phyloP scores from a whole-genome alignment of 1,139 yeast species.

The Taphrina sp. region DNA sequence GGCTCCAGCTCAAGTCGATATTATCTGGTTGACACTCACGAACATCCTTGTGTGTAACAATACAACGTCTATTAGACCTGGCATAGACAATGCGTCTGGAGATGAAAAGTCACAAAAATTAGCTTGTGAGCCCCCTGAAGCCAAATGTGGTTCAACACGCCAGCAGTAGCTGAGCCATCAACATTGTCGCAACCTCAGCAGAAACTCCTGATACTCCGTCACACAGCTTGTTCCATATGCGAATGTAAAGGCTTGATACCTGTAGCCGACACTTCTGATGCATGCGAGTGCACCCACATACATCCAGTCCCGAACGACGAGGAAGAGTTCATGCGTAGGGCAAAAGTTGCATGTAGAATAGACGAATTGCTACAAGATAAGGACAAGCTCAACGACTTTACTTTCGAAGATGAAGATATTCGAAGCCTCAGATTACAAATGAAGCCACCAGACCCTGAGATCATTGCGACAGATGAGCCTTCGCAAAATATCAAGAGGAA shows the following conservation, averaged over 20 bases:
- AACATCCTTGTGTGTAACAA: no score
- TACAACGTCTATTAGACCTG: no score
- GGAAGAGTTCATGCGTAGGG: conserved; percentile 24
- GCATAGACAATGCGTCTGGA: no score
- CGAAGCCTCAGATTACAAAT: conserved; percentile 27
- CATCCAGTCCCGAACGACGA: conserved; percentile 17
- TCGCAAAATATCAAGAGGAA: background rate
- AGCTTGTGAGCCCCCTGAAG: no score
- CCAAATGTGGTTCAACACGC: conserved; percentile 21
- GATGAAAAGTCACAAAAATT: no score
- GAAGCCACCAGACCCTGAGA: background rate
- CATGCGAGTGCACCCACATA: conserved; percentile 16
- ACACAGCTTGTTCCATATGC: conserved; percentile 21
- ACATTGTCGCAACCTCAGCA: conserved; percentile 6
- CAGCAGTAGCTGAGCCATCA: conserved; percentile 1
- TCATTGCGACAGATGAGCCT: background rate
- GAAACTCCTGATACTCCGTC: conserved; percentile 17
- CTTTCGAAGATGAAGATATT: conserved; percentile 30
- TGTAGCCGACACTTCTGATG: background rate
- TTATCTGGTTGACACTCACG: no score
- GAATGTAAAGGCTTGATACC: conserved; percentile 31
- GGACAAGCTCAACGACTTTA: conserved; percentile 24
- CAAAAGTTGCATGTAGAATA: conserved; percentile 30
- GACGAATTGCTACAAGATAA: conserved; percentile 33
- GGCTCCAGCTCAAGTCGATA: no score